Base-by-base conservation (phyloP, 2,329 filamentous ascomycete genomes). In the Penicillium sp. region DNA sequence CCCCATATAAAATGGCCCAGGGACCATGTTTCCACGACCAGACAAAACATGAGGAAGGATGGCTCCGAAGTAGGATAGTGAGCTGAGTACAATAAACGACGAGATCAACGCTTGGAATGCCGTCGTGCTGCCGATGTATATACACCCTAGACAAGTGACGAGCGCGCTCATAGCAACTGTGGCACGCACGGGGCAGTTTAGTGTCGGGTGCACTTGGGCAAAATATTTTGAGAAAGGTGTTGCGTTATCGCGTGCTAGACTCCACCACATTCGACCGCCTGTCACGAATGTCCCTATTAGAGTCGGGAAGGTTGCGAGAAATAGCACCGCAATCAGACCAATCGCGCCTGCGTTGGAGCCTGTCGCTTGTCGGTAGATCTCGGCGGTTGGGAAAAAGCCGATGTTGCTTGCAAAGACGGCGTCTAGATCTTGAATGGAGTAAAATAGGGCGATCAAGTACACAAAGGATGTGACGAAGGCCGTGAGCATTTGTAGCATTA, bases 71-170 rank as follows among this genome's bases (percentile, higher is more conserved):
- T 87, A 89, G 0, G 83, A 86, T 10, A 81, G 65, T 0, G 80
- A 80, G 3, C 75, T 75, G 0, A 86, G 74, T 14, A 85, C 77
- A 50, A 84, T 78, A 67, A 84, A 86, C 0, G 77, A 80, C 10
- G 84, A 84, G 8, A 88, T 82, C 26, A 89, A 83, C 0, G 86
- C 86, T 40, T 83, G 81, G 72, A 89, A 90, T 0, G 87, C 87
- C 0, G 84, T 86, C 1, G 78, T 80, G 57, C 78, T 84, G n/a
- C 83, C 86, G 1, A 89, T 79, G 60, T 88, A 88, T 42, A 89
- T 85, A 40, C 77, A 78, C 0, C 85, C 86, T 0, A 89, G 75
- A 3, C 86, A 67, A 0, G 84, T 84, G 25, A 80, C 80, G 51
- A 80, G 70, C 38, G 73, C 58, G 4, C 76, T 72, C 74, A 79